Conservation (phyloP, 306 rosid genomes). For the Hippophae tibetana region DNA sequence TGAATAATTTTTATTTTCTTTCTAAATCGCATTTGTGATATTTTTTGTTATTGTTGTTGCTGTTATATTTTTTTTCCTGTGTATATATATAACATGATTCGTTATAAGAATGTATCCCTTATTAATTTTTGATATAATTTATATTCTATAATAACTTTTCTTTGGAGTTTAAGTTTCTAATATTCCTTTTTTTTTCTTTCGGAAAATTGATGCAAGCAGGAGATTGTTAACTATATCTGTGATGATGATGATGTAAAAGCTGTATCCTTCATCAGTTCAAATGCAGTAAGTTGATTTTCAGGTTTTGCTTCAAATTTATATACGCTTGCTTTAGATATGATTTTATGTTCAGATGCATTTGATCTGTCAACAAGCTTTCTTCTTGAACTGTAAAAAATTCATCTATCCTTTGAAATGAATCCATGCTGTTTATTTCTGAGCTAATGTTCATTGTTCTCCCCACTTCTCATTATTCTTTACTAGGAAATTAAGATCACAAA, state of each 20-base stretch:
- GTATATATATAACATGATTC: too few species aligned
- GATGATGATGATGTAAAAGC: constrained; percentile 67
- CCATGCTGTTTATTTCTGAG: constrained; percentile 5
- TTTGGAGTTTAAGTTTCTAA: constrained; percentile 14
- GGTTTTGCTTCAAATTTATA: constrained; percentile 4
- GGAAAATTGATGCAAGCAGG: constrained; percentile 34
- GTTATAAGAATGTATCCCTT: background rate
- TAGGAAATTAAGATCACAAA: background rate
- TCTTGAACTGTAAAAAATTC: background rate
- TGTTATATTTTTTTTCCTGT: too few species aligned
- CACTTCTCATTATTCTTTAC: background rate
- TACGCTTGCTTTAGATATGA: background rate
- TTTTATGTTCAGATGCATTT: constrained; percentile 5
- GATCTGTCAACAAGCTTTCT: background rate
- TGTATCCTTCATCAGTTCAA: constrained; percentile 46
- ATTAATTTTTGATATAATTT: constrained; percentile 5
- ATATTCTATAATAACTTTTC: constrained; percentile 3
- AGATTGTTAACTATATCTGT: constrained; percentile 44
- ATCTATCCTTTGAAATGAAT: background rate
- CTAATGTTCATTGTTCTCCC: background rate
- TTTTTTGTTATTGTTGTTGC: too few species aligned
- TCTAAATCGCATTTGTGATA: too few species aligned
- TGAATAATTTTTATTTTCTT: too few species aligned
- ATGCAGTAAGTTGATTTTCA: constrained; percentile 38
- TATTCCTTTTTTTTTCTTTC: background rate